Evolutionary conservation across 257 asterid species (phyloP), one percentile per base, ranked within the genome.

Genomic region (Petunia secreta): DNA sequence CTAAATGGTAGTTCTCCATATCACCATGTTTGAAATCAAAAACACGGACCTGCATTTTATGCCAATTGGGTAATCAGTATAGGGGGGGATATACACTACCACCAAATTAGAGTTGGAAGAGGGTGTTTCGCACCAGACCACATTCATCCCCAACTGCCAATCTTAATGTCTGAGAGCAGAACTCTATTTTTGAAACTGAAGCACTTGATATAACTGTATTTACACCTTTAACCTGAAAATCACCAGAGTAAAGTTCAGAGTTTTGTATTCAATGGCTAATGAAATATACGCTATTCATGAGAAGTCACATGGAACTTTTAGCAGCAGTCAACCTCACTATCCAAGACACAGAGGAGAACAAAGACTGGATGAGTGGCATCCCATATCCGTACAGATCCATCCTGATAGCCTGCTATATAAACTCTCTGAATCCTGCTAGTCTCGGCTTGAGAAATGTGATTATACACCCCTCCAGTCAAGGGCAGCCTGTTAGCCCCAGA

Each of bases 351-450:
- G 64, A 93, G 85, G 85, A 85, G 89, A 41, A 88, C 83, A 59
- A 93, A 85, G 79, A 93, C 95, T 63, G 97, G 97, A 88, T 85
- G 79, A 67, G 97, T 95, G 83, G 91, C 95, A 90, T 93, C 95
- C 98, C 98, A 95, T 80, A 95, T 85, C 82, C 89, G 91, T 80
- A 91, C 89, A 79, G 98, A 95, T 85, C 97, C 98, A 86, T 95
- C 95, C 80, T 87, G 91, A 87, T 91, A 95, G 69, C 98, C 98
- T 48, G 91, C 92, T 75, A 89, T 85, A 79, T 89, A 95, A 80
- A 95, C 58, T 84, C 91, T 90, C 77, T 44, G 85, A 55, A 88
- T 87, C 87, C 63, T 84, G 85, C 75, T 88, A 80, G 88, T 90
- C 80, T 87, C 87, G 53, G 83, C 87, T 80, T 80, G 77, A 65